Base-by-base conservation (phyloP, 495 filamentous ascomycete genomes). In the Aspergillus panamensis region DNA sequence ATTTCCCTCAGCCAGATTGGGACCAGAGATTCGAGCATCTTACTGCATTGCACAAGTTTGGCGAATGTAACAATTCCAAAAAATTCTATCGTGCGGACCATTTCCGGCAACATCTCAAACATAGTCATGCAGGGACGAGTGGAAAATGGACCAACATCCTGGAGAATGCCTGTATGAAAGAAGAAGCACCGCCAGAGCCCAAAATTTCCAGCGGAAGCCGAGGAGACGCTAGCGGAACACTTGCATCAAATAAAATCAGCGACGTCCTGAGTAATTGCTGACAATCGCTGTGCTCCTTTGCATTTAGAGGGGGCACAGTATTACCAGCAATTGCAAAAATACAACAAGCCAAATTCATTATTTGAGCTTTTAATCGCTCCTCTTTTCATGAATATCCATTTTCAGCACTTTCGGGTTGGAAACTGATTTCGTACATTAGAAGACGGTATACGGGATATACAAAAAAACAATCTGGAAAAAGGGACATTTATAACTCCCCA, bases 81-180 rank as follows among this genome's bases (percentile, higher is more conserved):
- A 97, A 97, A 70, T 98, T 98, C 71, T 98, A 89, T 74, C 86
- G 94, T 5, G 94, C 94, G 16, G 94, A 98, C 69, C 94, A 98
- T 68, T 98, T 98, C 80, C 86, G 94, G 37, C 94, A 98, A 71
- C 94, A 98, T 74, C 78, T 98, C 52, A 98, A 98, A 77, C 94
- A 98, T 65, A 97, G 93, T 68, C 94, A 98, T 73, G 91, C 88
- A 7, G 95, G 94, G 12, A 93, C 91, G 2, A 96, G 92, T 73
- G 94, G 94, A 20, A 97, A 97, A 69, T 97, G 95, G 94, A 98
- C 94, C 17, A 98, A 98, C 71, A 93, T 96, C 77, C 74, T 98
- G 42, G 94, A 98, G 68, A 95, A 89, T 66, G 91, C 92, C 31
- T 97, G 94, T 72, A 96, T 97, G 93, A 88, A 92, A 73, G 92